Evolutionary conservation across 2,329 filamentous ascomycete genomes (phyloP).

Genomic region (Fusarium citri): DNA sequence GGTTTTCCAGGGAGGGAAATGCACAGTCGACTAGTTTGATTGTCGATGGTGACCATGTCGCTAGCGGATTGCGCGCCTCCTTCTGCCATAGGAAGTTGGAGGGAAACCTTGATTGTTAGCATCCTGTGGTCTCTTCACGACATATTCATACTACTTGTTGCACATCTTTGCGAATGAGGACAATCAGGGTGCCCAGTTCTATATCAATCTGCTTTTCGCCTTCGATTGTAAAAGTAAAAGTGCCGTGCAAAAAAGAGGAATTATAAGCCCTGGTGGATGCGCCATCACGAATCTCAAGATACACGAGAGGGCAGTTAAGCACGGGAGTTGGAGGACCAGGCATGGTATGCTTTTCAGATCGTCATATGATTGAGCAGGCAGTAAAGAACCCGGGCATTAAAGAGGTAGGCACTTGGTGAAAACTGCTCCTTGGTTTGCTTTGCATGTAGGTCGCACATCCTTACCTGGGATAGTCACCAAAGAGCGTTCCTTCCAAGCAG

Average conservation of each 20-base stretch:
- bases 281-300: slow-evolving; percentile 47
- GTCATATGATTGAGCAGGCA: neutral
- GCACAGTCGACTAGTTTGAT: slow-evolving; percentile 35
- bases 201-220: slow-evolving; percentile 35
- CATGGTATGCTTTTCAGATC: slow-evolving; percentile 35
- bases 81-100: slow-evolving; percentile 47
- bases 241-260: slow-evolving; percentile 30
- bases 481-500: neutral
- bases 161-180: slow-evolving; percentile 43
- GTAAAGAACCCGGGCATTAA: neutral
- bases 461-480: neutral
- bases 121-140: neutral
- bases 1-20: slow-evolving; percentile 44
- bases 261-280: slow-evolving; percentile 37
- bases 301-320: slow-evolving; percentile 46
- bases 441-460: neutral
- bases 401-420: neutral
- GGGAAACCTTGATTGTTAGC: slow-evolving; percentile 44
- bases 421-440: neutral
- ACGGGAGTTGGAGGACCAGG: slow-evolving; percentile 47
- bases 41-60: slow-evolving; percentile 42
- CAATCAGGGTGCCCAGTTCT: slow-evolving; percentile 38
- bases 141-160: slow-evolving; percentile 43
- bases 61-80: slow-evolving; percentile 6
- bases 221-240: slow-evolving; percentile 48